phyloP scores from a whole-genome alignment of 495 filamentous ascomycete species.

The Pseudoneurospora amorphoporcata region DNA sequence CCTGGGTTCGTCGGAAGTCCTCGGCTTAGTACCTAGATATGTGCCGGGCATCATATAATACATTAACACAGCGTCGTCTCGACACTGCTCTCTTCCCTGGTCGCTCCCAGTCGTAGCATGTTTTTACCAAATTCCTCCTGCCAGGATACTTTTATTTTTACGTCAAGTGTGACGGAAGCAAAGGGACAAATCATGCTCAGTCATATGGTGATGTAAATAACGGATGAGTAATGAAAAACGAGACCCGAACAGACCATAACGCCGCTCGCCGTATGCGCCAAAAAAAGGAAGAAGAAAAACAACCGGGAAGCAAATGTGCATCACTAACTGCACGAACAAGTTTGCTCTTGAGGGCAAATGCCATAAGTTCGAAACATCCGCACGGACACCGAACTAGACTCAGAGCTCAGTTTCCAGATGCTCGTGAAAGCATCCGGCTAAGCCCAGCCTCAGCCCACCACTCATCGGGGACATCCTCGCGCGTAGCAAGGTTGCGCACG shows the following conservation, averaged over 20 bases:
- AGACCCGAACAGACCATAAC: neutral
- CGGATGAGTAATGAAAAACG: neutral
- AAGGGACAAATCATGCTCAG: neutral
- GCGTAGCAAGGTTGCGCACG: slow-evolving; percentile 50
- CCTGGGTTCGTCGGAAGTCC: neutral
- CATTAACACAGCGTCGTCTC: neutral
- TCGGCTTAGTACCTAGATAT: neutral
- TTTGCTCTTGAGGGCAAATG: neutral
- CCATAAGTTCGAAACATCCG: neutral
- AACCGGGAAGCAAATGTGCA: neutral
- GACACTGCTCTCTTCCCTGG: neutral
- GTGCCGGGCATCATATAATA: neutral
- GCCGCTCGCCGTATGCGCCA: neutral
- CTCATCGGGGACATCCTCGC: slow-evolving; percentile 63
- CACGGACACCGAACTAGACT: neutral
- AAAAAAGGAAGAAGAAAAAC: neutral
- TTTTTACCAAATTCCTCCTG: neutral
- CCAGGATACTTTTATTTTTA: neutral
- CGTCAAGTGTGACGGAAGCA: neutral
- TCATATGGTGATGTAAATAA: neutral
- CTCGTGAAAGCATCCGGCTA: slow-evolving; percentile 44
- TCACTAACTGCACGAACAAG: neutral
- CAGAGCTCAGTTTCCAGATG: slow-evolving; percentile 14
- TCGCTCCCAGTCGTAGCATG: neutral
- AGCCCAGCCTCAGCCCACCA: slow-evolving; percentile 70